A percentile compares a stretch with the other conserved stretches of the same genome.
Evolutionary conservation across 2,329 filamentous ascomycete species (phyloP).

Genomic region (Apiospora marii): DNA sequence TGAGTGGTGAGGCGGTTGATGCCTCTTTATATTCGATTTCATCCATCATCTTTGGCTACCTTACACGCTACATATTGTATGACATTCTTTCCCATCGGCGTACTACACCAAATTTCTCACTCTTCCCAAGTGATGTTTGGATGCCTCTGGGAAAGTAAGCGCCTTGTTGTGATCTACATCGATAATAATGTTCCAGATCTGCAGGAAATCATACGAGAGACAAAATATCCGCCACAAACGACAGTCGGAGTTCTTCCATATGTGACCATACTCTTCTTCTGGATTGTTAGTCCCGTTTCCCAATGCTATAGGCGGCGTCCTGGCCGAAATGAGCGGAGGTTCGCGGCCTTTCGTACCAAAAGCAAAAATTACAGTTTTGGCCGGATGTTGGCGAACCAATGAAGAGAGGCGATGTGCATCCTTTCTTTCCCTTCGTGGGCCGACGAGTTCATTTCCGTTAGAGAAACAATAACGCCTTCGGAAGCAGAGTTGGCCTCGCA

Average conservation of each 20-base stretch:
- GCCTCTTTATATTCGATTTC: neutral
- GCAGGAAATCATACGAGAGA: neutral
- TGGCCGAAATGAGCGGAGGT: neutral
- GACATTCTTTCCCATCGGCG: neutral
- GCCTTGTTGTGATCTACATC: neutral
- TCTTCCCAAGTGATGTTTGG: neutral
- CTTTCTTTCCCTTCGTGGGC: neutral
- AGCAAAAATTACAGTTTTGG: slow-evolving; percentile 15
- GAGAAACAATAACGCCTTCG: neutral
- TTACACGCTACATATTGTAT: neutral
- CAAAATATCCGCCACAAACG: neutral
- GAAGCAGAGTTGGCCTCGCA: too few relatives aligned
- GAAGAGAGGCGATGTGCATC: neutral
- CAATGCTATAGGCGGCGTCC: neutral
- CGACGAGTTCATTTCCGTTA: neutral
- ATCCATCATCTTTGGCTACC: neutral
- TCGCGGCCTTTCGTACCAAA: neutral
- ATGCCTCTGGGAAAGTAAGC: neutral
- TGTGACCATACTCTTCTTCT: neutral
- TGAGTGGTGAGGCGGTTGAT: neutral
- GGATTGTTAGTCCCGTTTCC: neutral
- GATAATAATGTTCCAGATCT: neutral
- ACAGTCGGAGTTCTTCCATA: neutral
- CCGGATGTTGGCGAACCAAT: neutral
- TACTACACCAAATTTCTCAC: neutral